Evolutionary conservation across 2,329 filamentous ascomycete genomes (phyloP).

Genomic region (Penicillium brasilianum): DNA sequence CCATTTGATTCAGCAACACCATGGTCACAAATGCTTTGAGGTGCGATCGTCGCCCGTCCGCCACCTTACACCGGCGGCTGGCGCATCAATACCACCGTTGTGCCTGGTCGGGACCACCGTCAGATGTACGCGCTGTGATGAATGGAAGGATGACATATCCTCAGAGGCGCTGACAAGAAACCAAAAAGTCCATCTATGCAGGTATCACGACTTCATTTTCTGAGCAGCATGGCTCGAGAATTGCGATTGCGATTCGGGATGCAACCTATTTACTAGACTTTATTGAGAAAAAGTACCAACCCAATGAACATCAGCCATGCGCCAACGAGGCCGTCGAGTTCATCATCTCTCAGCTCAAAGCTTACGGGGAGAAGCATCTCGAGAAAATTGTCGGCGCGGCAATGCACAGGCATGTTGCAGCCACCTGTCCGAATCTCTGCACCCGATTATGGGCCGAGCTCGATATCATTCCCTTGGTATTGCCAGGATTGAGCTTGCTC

Average conservation of each 20-base stretch:
- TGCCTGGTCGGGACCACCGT: slow-evolving; percentile 45
- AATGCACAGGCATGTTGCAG: slow-evolving; percentile 64
- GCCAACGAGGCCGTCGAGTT: slow-evolving; percentile 62
- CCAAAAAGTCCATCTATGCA: slow-evolving; percentile 48
- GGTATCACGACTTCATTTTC: slow-evolving; percentile 44
- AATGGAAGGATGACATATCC: background rate
- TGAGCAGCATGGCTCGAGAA: slow-evolving; percentile 55
- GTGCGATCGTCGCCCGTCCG: slow-evolving; percentile 36
- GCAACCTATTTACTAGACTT: slow-evolving; percentile 77
- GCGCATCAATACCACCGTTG: slow-evolving; percentile 37
- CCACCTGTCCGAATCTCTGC: slow-evolving; percentile 68
- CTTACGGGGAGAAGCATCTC: slow-evolving; percentile 68
- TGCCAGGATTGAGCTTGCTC: slow-evolving; percentile 48
- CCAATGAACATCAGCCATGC: slow-evolving; percentile 47
- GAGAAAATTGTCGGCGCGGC: slow-evolving; percentile 78
- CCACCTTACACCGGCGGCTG: slow-evolving; percentile 42
- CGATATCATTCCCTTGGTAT: slow-evolving; percentile 74
- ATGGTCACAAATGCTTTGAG: slow-evolving; percentile 14
- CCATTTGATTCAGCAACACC: background rate
- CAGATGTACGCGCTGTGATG: slow-evolving; percentile 38
- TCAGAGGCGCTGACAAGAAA: slow-evolving; percentile 10
- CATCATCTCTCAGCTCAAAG: slow-evolving; percentile 61
- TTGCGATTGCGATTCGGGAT: slow-evolving; percentile 74
- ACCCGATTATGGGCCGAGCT: slow-evolving; percentile 76
- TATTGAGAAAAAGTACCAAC: slow-evolving; percentile 63